Conservation (phyloP, 495 filamentous ascomycete genomes). For the Cairneyella variabilis region DNA sequence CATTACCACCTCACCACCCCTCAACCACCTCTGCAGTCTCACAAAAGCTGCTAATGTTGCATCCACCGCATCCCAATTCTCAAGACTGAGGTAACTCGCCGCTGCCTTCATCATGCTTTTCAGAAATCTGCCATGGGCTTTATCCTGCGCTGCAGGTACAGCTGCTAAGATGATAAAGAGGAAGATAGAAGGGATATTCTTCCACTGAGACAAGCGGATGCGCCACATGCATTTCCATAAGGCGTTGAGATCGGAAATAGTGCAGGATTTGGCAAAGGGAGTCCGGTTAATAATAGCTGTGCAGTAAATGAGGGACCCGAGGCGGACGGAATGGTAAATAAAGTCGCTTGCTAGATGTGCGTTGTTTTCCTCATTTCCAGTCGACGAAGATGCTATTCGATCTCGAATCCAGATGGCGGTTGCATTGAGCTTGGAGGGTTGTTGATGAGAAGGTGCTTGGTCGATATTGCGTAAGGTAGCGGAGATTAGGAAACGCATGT, state of each 20-base stretch:
- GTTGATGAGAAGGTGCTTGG: not conserved
- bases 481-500: constrained; percentile 13
- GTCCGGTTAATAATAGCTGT: constrained; percentile 8
- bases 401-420: constrained; percentile 12
- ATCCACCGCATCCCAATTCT: constrained; percentile 17
- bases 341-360: constrained; percentile 1
- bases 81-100: constrained; percentile 1
- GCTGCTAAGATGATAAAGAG: constrained; percentile 18
- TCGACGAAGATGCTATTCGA: not conserved
- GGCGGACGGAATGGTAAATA: constrained; percentile 8
- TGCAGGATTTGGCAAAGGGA: constrained; percentile 16
- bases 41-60: constrained; percentile 6
- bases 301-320: constrained; percentile 19
- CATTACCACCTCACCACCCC: not conserved
- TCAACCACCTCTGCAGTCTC: constrained; percentile 22
- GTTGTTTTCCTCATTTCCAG: not conserved
- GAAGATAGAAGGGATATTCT: constrained; percentile 21
- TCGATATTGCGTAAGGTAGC: not conserved
- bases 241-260: constrained; percentile 4
- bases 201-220: constrained; percentile 18
- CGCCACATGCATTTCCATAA: constrained; percentile 20
- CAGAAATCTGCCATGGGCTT: constrained; percentile 16
- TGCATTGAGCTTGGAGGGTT: constrained; percentile 7
- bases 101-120: constrained; percentile 21
- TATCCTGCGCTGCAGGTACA: constrained; percentile 15